phyloP scores from a whole-genome alignment of 352 stramenopile species.

The Sclerospora graminicola region DNA sequence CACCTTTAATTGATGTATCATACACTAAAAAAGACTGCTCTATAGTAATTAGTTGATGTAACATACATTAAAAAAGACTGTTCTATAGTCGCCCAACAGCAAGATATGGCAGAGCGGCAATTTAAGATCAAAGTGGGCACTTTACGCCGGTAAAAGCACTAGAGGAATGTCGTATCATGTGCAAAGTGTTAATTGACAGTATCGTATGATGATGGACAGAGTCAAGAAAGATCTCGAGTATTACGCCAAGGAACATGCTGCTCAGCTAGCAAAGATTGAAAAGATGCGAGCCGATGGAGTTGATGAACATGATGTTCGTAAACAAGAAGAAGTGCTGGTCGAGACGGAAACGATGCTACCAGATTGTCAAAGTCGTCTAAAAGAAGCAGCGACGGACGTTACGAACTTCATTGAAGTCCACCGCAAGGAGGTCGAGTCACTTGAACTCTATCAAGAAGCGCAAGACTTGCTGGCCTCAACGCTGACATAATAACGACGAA shows the following conservation, averaged over 20 bases:
- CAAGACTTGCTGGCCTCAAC: conserved; percentile 36
- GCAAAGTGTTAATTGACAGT: not conserved
- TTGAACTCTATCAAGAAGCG: conserved; percentile 36
- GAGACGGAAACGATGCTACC: conserved; percentile 78
- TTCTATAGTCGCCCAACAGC: not conserved
- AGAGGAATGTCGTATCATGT: not conserved
- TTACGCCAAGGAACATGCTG: conserved; percentile 60
- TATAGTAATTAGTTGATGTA: too few relatives aligned
- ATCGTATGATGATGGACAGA: conserved; percentile 12
- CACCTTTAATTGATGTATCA: too few relatives aligned
- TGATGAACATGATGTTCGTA: conserved; percentile 71
- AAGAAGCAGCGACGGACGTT: conserved; percentile 48
- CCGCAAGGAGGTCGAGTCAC: conserved; percentile 25
- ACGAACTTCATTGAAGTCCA: conserved; percentile 33
- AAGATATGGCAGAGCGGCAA: conserved; percentile 46
- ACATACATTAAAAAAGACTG: too few relatives aligned
- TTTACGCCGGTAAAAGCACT: conserved; percentile 27
- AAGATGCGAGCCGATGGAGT: conserved; percentile 43
- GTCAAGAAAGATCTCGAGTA: conserved; percentile 81
- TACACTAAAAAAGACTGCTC: too few relatives aligned
- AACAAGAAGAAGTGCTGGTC: conserved; percentile 71
- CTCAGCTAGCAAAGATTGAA: conserved; percentile 49
- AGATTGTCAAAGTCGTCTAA: conserved; percentile 59
- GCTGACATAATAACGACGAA: too few relatives aligned
- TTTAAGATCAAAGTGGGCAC: conserved; percentile 83